A percentile compares a stretch with the other conserved stretches of the same genome.
phyloP scores from a whole-genome alignment of 208 protist species.

The Acanthamoeba triangularis region DNA sequence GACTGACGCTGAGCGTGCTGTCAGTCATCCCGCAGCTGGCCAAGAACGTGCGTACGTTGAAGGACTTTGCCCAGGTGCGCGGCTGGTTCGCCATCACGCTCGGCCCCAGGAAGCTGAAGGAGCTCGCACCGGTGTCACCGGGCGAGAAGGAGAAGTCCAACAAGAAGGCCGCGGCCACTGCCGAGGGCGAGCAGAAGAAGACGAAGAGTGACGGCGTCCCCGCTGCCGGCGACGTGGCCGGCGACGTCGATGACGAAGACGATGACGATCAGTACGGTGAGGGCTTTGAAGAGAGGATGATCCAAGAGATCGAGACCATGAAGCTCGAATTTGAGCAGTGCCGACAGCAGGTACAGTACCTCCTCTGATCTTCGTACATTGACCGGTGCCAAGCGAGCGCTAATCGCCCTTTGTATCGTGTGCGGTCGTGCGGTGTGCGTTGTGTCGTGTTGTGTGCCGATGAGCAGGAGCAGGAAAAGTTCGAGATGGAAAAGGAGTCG shows the following conservation, averaged over 20 bases:
- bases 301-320: conserved; percentile 40
- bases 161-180: neutral
- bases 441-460: neutral
- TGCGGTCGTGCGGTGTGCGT: too few relatives aligned
- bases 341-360: neutral
- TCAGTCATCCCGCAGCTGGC: conserved; percentile 55
- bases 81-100: conserved; percentile 75
- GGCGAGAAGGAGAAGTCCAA: neutral
- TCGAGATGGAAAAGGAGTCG: conserved; percentile 21
- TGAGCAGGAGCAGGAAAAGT: conserved; percentile 43
- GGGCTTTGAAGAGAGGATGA: conserved; percentile 44
- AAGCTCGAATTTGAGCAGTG: conserved; percentile 66
- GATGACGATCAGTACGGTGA: conserved; percentile 15
- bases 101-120: conserved; percentile 50
- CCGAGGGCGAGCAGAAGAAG: conserved; percentile 1
- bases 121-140: too few relatives aligned
- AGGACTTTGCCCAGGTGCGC: conserved; percentile 74
- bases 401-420: too few relatives aligned
- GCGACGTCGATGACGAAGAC: neutral
- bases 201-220: neutral
- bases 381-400: neutral
- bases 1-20: neutral
- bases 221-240: neutral
- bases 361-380: too few relatives aligned
- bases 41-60: conserved; percentile 67